Percentiles rank a stretch among this genome's conserved stretches.
These are phyloP conservation scores for Penicillium sp. DNA, from an alignment of 2,329 filamentous ascomycete genomes.

Conservation along the genomic window DNA sequence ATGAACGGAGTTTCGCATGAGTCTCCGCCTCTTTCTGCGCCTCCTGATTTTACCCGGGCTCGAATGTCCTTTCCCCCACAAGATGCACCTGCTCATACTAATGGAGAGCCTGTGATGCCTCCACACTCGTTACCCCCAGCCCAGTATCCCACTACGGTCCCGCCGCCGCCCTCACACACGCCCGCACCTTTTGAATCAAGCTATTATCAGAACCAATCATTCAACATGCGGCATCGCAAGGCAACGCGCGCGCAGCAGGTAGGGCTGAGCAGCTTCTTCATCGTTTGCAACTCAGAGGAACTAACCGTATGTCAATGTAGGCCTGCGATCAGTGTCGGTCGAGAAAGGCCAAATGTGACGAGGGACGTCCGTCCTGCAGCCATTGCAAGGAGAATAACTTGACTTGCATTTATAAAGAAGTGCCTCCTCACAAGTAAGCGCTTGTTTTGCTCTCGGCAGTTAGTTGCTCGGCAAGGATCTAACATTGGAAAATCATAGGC, in stretches of 20 bases:
- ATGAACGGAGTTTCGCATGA: conserved; percentile 43
- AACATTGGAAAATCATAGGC: conserved; percentile 32
- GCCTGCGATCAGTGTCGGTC: conserved; percentile 90
- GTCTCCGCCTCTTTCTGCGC: conserved; percentile 36
- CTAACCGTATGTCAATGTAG: conserved; percentile 49
- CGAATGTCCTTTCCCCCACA: conserved; percentile 39
- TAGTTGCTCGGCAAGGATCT: background rate
- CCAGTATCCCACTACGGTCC: conserved; percentile 34
- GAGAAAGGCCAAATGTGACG: conserved; percentile 90
- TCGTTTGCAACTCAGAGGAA: background rate
- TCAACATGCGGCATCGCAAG: conserved; percentile 43
- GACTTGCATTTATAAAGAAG: conserved; percentile 86
- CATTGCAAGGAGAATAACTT: conserved; percentile 85
- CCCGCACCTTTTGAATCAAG: conserved; percentile 37
- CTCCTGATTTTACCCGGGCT: conserved; percentile 37
- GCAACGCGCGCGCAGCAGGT: conserved; percentile 48
- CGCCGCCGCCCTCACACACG: conserved; percentile 33
- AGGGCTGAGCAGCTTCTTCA: background rate
- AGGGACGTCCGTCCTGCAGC: conserved; percentile 80
- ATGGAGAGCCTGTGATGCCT: conserved; percentile 36
- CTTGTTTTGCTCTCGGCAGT: background rate
- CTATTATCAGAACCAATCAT: conserved; percentile 38
- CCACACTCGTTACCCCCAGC: conserved; percentile 37
- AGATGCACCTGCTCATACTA: conserved; percentile 30
- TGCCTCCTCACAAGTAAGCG: conserved; percentile 85